These are phyloP conservation scores for Forsythia suspensa DNA, from an alignment of 257 asterid genomes.

Conservation along the genomic window DNA sequence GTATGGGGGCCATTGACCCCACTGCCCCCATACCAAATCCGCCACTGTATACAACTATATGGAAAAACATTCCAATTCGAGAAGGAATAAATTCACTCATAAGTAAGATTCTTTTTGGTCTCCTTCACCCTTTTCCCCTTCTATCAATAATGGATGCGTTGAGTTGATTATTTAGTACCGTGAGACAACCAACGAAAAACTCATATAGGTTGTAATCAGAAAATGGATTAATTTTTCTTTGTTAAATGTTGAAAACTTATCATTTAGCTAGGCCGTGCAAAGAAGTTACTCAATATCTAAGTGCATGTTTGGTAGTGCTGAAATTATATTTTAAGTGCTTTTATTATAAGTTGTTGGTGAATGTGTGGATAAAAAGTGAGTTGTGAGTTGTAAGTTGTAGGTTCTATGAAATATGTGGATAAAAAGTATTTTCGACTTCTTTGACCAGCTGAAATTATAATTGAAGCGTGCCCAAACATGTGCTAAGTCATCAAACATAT, in stretches of 20 bases:
- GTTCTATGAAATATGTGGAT: too few relatives aligned
- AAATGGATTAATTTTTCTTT: neutral
- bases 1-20: too few relatives aligned
- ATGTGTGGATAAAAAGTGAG: too few relatives aligned
- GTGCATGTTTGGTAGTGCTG: too few relatives aligned
- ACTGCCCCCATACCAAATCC: too few relatives aligned
- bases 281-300: neutral
- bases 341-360: too few relatives aligned
- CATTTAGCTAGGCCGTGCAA: neutral
- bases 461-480: too few relatives aligned
- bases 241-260: neutral
- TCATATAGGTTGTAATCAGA: neutral
- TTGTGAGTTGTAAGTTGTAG: too few relatives aligned
- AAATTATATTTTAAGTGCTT: too few relatives aligned
- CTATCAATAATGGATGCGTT: neutral
- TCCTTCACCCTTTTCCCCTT: neutral
- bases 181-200: neutral
- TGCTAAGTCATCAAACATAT: neutral
- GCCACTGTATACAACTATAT: too few relatives aligned
- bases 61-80: neutral
- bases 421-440: too few relatives aligned
- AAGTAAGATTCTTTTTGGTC: neutral
- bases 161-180: neutral
- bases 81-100: neutral
- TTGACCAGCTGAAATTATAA: too few relatives aligned